Evolutionary conservation across 768 basidiomycete genomes (phyloP).

Genomic region (Boletus pseudopeckii): DNA sequence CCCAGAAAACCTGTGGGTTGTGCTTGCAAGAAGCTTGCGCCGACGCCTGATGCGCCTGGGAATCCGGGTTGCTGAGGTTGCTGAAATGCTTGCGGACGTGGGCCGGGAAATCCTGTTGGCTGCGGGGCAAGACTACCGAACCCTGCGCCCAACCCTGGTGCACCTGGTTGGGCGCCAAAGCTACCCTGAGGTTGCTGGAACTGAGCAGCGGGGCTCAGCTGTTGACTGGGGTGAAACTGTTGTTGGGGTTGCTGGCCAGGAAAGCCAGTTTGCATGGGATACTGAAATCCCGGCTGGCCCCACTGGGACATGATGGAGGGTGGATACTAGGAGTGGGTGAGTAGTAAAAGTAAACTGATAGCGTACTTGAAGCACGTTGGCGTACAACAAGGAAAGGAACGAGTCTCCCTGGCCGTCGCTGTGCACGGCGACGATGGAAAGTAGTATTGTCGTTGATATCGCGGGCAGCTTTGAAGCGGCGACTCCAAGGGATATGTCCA

Average conservation of each 20-base stretch:
- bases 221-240: slow-evolving; percentile 37
- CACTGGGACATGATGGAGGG: slow-evolving; percentile 67
- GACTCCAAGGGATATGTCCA: slow-evolving; percentile 8
- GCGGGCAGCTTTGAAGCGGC: slow-evolving; percentile 17
- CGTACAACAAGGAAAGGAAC: not conserved
- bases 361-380: not conserved
- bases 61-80: slow-evolving; percentile 37
- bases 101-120: slow-evolving; percentile 51
- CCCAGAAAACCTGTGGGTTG: slow-evolving; percentile 51
- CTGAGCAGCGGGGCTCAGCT: slow-evolving; percentile 28
- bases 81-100: slow-evolving; percentile 39
- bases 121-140: slow-evolving; percentile 52
- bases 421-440: not conserved
- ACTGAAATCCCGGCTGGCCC: slow-evolving; percentile 68
- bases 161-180: slow-evolving; percentile 28
- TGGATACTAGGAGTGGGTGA: not conserved
- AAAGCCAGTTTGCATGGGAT: slow-evolving; percentile 72
- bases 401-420: not conserved
- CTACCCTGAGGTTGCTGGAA: slow-evolving; percentile 42
- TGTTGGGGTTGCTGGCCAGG: slow-evolving; percentile 46
- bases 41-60: slow-evolving; percentile 32
- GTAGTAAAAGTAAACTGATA: not conserved
- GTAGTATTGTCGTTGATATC: not conserved
- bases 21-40: slow-evolving; percentile 36
- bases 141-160: slow-evolving; percentile 31